Evolutionary conservation across 2,329 filamentous ascomycete genomes (phyloP), one percentile per base, ranked within the genome.

Genomic region (Penicillium sp.): DNA sequence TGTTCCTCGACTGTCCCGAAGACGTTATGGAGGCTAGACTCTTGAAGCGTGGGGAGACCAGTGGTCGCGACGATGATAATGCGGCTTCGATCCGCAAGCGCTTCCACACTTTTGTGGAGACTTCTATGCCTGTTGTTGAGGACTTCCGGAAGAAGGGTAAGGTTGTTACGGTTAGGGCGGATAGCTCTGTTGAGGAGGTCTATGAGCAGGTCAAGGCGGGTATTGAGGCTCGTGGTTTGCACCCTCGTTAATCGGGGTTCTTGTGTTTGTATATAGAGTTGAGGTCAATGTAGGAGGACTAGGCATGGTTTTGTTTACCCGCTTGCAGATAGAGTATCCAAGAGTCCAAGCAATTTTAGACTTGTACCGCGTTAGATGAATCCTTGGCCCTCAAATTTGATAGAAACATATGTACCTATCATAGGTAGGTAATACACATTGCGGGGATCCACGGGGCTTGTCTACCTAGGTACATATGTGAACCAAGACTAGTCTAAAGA

Each of bases 1-100:
- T 99, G 58, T 99, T 99, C 81, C 93, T 92, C 72, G 91, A 96
- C 75, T 96, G 91, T 70, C 88, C 91, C 7, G 94, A 97, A 79
- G 82, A 85, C 47, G 88, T 91, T 67, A 94, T 99, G 90, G 83
- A 93, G 79, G 76, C 82, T 68, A 83, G 93, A 29, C 78, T 99
- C 62, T 76, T 97, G 61, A 88, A 96, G 78, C 84, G 93, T 47
- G 94, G 93, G 59, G 90, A 96, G 85, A 97, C 93, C 14, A 92
- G 88, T 69, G 94, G 94, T 39, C 83, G 94, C 61, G 80, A 88
- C 47, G 94, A 99, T 74, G 94, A 99, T 78, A 99, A 99, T 72
- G 88, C 86, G 52, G 94, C 96, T 76, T 91, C 87, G 68, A 99
- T 97, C 74, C 88, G 89, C 79, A 99, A 99, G 86, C 84, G 94